Percentiles rank a stretch among this genome's conserved stretches.
phyloP scores from a whole-genome alignment of 2,329 filamentous ascomycete genomes.

The Talaromyces albobiverticillius region DNA sequence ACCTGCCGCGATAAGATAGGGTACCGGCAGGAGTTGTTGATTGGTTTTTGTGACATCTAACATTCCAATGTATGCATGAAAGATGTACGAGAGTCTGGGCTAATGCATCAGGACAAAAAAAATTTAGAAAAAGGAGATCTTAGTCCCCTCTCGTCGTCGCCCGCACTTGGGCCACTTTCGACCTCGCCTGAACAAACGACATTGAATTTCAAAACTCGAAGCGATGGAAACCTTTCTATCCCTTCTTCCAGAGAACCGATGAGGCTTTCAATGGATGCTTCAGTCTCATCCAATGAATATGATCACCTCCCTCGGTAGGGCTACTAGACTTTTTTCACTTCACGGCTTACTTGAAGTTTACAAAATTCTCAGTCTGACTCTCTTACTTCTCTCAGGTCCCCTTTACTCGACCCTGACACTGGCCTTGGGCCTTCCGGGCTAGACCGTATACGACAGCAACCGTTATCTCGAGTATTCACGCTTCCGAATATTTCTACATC shows the following conservation, averaged over 20 bases:
- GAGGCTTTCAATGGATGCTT: slow-evolving; percentile 75
- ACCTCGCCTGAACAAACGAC: slow-evolving; percentile 33
- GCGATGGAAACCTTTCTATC: slow-evolving; percentile 47
- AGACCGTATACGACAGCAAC: slow-evolving; percentile 88
- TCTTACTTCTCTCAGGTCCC: slow-evolving; percentile 56
- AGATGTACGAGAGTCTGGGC: slow-evolving; percentile 5
- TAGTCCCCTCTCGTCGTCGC: slow-evolving; percentile 38
- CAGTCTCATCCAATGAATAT: slow-evolving; percentile 56
- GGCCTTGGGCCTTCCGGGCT: slow-evolving; percentile 81
- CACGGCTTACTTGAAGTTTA: background rate
- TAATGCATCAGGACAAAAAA: slow-evolving; percentile 7
- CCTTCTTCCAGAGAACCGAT: slow-evolving; percentile 56
- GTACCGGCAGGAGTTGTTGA: slow-evolving; percentile 1
- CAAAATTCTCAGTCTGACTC: slow-evolving; percentile 13
- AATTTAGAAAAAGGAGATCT: slow-evolving; percentile 31
- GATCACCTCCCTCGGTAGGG: slow-evolving; percentile 71
- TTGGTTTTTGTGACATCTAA: slow-evolving; percentile 10
- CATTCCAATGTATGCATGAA: slow-evolving; percentile 13
- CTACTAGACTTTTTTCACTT: background rate
- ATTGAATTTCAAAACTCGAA: slow-evolving; percentile 47
- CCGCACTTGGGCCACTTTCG: slow-evolving; percentile 33
- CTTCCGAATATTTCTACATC: slow-evolving; percentile 62
- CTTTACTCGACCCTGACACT: slow-evolving; percentile 85
- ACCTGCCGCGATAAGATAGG: slow-evolving; percentile 11
- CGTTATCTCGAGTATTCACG: slow-evolving; percentile 63